Percentiles rank a stretch among this genome's conserved stretches.
These are phyloP conservation scores for Ambispora gerdemannii DNA, from an alignment of 192 early-diverging fungal species.

Conservation along the genomic window DNA sequence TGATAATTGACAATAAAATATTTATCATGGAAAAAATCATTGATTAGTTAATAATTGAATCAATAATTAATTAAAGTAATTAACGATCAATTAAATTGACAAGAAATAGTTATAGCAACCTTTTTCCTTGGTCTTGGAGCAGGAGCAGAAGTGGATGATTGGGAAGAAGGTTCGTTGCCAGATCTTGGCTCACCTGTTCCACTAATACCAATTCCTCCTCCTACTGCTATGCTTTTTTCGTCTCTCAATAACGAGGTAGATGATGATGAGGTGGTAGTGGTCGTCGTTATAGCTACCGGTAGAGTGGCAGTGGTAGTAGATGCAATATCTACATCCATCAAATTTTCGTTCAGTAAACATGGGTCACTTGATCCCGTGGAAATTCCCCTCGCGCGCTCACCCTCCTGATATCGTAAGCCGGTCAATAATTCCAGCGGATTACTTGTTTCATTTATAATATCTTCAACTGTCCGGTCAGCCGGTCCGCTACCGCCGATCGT, in stretches of 20 bases:
- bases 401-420: slow-evolving; percentile 29
- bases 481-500: not conserved
- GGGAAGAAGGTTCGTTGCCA: not conserved
- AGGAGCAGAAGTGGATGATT: not conserved
- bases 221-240: not conserved
- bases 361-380: slow-evolving; percentile 19
- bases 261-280: not conserved
- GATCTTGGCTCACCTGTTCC: not conserved
- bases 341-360: slow-evolving; percentile 27
- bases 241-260: no score
- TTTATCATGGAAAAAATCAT: no score
- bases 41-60: no score
- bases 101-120: not conserved
- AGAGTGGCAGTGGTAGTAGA: not conserved
- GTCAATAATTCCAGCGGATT: slow-evolving; percentile 29
- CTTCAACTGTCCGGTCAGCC: not conserved
- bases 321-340: slow-evolving; percentile 28
- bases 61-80: no score
- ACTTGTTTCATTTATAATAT: slow-evolving; percentile 13
- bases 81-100: not conserved
- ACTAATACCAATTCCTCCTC: not conserved
- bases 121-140: slow-evolving; percentile 5
- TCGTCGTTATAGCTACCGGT: slow-evolving; percentile 6
- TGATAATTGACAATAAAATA: no score
- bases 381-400: slow-evolving; percentile 31